Evolutionary conservation across 257 asterid genomes (phyloP).

Genomic region (Solanum pimpinellifolium): DNA sequence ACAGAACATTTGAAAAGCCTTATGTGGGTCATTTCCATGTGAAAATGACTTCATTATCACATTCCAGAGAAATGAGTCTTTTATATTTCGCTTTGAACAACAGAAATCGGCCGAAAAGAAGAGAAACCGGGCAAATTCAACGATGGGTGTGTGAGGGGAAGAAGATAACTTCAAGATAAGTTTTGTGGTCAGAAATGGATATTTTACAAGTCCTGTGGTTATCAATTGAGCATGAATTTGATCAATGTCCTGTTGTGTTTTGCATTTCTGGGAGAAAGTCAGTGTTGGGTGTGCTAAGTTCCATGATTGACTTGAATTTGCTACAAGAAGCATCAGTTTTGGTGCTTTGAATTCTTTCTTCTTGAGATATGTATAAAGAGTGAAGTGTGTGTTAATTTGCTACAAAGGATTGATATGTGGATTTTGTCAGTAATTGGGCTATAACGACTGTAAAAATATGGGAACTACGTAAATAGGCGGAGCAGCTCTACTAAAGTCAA

Average conservation of each 20-base stretch:
- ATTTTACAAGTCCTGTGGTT: slow-evolving; percentile 52
- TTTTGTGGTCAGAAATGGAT: slow-evolving; percentile 34
- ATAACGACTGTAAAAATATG: neutral
- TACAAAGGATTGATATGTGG: neutral
- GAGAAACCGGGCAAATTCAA: slow-evolving; percentile 43
- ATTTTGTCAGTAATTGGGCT: neutral
- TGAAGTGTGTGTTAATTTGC: neutral
- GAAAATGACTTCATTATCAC: slow-evolving; percentile 50
- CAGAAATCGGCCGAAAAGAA: slow-evolving; percentile 16
- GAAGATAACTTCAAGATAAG: slow-evolving; percentile 38
- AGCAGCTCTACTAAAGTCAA: too few relatives aligned
- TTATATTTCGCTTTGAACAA: neutral
- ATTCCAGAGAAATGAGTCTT: slow-evolving; percentile 71
- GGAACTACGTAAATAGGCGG: neutral
- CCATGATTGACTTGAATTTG: slow-evolving; percentile 47
- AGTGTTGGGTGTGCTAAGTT: slow-evolving; percentile 24
- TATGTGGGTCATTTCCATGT: slow-evolving; percentile 38
- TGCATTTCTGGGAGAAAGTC: slow-evolving; percentile 34
- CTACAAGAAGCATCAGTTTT: slow-evolving; percentile 31
- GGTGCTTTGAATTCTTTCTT: neutral
- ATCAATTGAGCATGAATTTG: slow-evolving; percentile 56
- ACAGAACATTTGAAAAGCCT: slow-evolving; percentile 47
- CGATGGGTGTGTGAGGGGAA: slow-evolving; percentile 25
- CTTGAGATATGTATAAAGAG: neutral
- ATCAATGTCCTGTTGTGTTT: slow-evolving; percentile 41